Percentiles rank a stretch among this genome's conserved stretches.
Conservation (phyloP, 768 basidiomycete genomes). For the Lenzites betulinus region DNA sequence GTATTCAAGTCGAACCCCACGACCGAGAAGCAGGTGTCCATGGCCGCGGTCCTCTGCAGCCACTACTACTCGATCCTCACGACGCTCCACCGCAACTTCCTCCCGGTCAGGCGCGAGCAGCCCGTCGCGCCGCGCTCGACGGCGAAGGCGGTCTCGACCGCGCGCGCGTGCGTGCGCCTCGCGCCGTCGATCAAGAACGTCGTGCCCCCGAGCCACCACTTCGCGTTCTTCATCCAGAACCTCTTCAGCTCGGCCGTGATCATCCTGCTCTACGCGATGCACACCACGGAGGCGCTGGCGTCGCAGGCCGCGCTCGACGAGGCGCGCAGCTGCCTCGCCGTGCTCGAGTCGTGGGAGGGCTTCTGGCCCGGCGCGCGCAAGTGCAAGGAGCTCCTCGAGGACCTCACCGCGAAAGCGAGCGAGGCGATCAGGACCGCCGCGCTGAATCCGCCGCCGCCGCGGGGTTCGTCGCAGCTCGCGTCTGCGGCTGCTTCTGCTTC, state of each 20-base stretch:
- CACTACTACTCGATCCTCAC: constrained; percentile 89
- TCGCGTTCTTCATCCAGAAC: constrained; percentile 89
- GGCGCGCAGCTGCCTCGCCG: constrained; percentile 68
- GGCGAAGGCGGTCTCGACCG: constrained; percentile 78
- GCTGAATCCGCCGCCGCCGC: constrained; percentile 25
- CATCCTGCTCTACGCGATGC: constrained; percentile 84
- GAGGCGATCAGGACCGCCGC: constrained; percentile 55
- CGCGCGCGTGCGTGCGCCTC: constrained; percentile 81
- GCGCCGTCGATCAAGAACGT: constrained; percentile 84
- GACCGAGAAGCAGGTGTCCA: constrained; percentile 79
- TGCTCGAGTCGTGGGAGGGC: constrained; percentile 81
- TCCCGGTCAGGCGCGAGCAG: constrained; percentile 77
- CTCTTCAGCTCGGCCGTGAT: constrained; percentile 89
- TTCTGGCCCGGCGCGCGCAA: constrained; percentile 88
- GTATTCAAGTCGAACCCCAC: constrained; percentile 74
- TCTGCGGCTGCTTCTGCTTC: background rate
- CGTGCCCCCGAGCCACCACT: constrained; percentile 83
- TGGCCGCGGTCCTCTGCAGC: constrained; percentile 84
- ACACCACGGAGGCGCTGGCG: constrained; percentile 64
- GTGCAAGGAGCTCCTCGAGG: constrained; percentile 78
- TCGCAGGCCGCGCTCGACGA: constrained; percentile 81
- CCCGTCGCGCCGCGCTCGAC: constrained; percentile 71
- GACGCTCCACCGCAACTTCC: constrained; percentile 84
- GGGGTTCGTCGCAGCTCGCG: constrained; percentile 14
- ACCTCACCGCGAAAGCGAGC: constrained; percentile 66